Percentiles rank a stretch among this genome's conserved stretches.
Conservation (phyloP, 331 rosid species). For the Ulmus americana region DNA sequence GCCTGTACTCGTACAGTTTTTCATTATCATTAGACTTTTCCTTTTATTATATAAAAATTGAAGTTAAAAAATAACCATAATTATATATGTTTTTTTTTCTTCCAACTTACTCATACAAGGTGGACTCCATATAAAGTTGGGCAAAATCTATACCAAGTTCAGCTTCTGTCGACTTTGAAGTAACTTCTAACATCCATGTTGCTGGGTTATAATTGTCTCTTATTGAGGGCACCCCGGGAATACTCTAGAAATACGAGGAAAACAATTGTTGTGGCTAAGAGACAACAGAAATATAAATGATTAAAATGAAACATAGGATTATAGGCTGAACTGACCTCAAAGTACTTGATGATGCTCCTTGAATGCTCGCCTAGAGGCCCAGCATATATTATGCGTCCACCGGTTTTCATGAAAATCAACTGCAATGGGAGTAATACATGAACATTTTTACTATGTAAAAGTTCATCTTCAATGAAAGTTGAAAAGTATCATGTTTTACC, state of each 20-base stretch:
- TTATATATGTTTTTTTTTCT: background rate
- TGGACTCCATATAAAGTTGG: constrained; percentile 43
- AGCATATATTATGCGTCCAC: constrained; percentile 67
- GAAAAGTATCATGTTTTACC: constrained; percentile 32
- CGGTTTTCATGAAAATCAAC: constrained; percentile 78
- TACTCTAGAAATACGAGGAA: constrained; percentile 29
- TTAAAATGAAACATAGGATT: background rate
- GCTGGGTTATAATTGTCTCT: constrained; percentile 81
- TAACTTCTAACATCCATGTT: constrained; percentile 94
- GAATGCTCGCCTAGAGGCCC: constrained; percentile 69
- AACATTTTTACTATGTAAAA: background rate
- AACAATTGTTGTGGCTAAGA: background rate
- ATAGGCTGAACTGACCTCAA: constrained; percentile 46
- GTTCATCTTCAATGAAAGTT: background rate
- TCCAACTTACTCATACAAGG: constrained; percentile 45
- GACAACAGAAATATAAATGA: background rate
- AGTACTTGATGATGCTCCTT: constrained; percentile 57
- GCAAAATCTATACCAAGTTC: constrained; percentile 68
- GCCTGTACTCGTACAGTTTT: background rate
- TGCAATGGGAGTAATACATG: constrained; percentile 23
- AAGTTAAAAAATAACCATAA: too few species aligned
- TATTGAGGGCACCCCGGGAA: constrained; percentile 70
- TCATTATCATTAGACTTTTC: background rate
- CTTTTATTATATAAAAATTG: background rate
- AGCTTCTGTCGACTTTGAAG: constrained; percentile 71